These are phyloP conservation scores for Crassisporium funariophilum DNA, from an alignment of 768 basidiomycete species.

Conservation along the genomic window DNA sequence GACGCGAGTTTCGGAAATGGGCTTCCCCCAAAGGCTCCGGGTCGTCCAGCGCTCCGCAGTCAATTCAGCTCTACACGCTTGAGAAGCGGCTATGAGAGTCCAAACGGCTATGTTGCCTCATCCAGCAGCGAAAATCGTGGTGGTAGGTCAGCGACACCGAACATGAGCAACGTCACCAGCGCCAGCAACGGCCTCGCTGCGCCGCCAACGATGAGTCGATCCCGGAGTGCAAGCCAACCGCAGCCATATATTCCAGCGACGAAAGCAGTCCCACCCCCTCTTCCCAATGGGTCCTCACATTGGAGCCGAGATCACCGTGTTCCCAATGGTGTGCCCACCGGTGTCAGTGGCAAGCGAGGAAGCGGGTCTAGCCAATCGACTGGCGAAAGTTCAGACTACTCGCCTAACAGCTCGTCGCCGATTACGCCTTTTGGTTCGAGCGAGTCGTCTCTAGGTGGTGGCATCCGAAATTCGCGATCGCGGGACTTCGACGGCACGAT, in stretches of 20 bases:
- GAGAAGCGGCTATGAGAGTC: constrained; percentile 51
- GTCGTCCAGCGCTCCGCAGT: constrained; percentile 56
- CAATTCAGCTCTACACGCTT: constrained; percentile 74
- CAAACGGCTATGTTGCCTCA: constrained; percentile 15
- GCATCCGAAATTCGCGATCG: constrained; percentile 55
- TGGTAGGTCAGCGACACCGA: constrained; percentile 36
- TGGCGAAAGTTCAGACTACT: constrained; percentile 80
- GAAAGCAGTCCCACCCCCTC: constrained; percentile 54
- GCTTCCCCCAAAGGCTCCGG: constrained; percentile 26
- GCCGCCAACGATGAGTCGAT: constrained; percentile 50
- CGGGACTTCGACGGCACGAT: constrained; percentile 49
- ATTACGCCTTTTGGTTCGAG: constrained; percentile 90
- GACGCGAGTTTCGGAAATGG: constrained; percentile 45
- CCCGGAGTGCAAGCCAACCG: constrained; percentile 81
- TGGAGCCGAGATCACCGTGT: constrained; percentile 42
- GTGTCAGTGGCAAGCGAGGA: constrained; percentile 66
- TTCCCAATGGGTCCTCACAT: constrained; percentile 39
- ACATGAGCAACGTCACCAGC: constrained; percentile 18
- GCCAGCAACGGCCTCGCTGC: constrained; percentile 21
- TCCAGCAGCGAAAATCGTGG: constrained; percentile 35
- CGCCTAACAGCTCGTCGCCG: constrained; percentile 83
- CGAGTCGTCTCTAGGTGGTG: constrained; percentile 72
- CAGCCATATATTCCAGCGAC: constrained; percentile 67
- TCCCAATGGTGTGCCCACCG: constrained; percentile 28
- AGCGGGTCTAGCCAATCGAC: constrained; percentile 87